Evolutionary conservation across 106 monocot species (phyloP).

Genomic region (Phalaenopsis aphrodite): DNA sequence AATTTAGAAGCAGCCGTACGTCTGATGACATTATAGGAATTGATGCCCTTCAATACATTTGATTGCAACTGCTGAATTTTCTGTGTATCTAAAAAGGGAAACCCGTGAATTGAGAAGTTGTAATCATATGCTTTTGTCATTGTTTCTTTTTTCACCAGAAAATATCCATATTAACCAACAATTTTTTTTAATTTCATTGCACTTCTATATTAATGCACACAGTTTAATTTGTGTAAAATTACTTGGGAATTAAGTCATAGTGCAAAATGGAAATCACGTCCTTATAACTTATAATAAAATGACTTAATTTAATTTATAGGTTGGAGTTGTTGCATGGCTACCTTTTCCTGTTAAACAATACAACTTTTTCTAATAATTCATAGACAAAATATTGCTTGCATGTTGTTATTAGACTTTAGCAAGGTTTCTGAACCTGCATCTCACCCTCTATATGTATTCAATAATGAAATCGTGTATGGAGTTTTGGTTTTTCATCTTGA

Average conservation of each 20-base stretch:
- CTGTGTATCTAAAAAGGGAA: too few relatives aligned
- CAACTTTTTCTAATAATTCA: neutral
- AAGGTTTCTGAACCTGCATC: neutral
- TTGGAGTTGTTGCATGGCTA: too few relatives aligned
- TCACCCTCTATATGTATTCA: neutral
- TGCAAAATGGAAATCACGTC: neutral
- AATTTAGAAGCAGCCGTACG: neutral
- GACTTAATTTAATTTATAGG: too few relatives aligned
- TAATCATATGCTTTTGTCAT: too few relatives aligned
- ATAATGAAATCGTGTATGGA: neutral
- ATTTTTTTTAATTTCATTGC: neutral
- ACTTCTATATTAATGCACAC: neutral
- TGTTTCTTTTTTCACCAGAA: too few relatives aligned
- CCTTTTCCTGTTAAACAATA: neutral
- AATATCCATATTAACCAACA: too few relatives aligned
- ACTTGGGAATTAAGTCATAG: neutral
- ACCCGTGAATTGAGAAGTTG: too few relatives aligned
- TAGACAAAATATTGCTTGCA: neutral
- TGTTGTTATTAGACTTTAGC: neutral
- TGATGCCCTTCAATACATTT: neutral
- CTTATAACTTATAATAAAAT: neutral
- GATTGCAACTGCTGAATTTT: neutral
- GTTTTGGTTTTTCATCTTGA: neutral
- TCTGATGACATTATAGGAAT: neutral
- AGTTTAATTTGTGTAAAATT: neutral